Conservation (phyloP, 768 basidiomycete species). For the Sporobolomyces roseus region DNA sequence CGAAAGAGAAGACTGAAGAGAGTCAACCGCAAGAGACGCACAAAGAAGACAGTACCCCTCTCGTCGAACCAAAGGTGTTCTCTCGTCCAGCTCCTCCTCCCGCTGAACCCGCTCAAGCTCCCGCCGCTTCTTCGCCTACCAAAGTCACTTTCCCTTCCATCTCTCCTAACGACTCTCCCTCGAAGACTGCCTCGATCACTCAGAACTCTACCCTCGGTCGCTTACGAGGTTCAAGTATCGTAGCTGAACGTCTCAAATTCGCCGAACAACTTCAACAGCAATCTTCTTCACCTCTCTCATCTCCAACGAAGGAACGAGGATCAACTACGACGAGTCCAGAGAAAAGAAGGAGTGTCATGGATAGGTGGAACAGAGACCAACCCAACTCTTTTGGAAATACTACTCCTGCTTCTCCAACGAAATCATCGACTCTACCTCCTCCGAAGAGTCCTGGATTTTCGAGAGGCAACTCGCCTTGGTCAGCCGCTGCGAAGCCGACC, state of each 20-base stretch:
- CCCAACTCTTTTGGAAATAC: too few relatives aligned
- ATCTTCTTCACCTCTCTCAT: neutral
- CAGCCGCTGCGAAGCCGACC: neutral
- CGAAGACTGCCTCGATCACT: neutral
- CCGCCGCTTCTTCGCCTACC: neutral
- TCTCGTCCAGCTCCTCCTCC: constrained; percentile 4
- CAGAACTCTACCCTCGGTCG: constrained; percentile 29
- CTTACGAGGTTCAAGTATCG: constrained; percentile 26
- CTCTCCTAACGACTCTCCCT: neutral
- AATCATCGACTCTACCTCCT: neutral
- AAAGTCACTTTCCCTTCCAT: neutral
- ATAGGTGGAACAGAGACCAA: constrained; percentile 28
- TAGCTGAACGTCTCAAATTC: constrained; percentile 33
- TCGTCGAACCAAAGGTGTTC: constrained; percentile 35
- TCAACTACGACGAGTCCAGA: constrained; percentile 5
- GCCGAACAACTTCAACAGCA: neutral
- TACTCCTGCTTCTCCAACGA: constrained; percentile 23
- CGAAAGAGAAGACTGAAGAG: neutral
- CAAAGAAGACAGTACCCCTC: neutral
- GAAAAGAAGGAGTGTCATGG: constrained; percentile 32
- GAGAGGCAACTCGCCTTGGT: neutral
- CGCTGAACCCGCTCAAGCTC: neutral
- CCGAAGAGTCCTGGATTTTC: neutral
- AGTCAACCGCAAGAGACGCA: neutral
- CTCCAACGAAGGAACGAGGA: constrained; percentile 7